Percentiles rank a stretch among this genome's conserved stretches.
Evolutionary conservation across 2,329 filamentous ascomycete genomes (phyloP).

Genomic region (Diatrype stigma): DNA sequence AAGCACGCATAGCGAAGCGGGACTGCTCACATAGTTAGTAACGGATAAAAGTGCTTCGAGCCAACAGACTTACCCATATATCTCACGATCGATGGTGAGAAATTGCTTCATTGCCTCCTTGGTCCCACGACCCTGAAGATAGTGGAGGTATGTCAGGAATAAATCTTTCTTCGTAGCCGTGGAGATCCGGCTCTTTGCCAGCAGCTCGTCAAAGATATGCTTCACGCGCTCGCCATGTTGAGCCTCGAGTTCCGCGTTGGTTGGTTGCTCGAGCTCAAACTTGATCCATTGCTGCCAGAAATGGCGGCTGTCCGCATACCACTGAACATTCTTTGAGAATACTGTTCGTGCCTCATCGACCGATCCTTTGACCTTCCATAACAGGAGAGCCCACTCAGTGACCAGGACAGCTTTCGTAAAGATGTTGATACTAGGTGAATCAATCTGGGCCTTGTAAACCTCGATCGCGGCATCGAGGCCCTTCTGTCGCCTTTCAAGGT

Average conservation of each 20-base stretch:
- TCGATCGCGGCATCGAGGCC: constrained; percentile 82
- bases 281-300: constrained; percentile 90
- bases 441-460: constrained; percentile 77
- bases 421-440: constrained; percentile 65
- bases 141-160: constrained; percentile 73
- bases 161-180: constrained; percentile 67
- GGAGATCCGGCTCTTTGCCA: constrained; percentile 67
- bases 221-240: constrained; percentile 72
- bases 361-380: constrained; percentile 85
- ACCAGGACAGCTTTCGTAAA: constrained; percentile 84
- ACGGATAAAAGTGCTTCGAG: not conserved
- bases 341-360: constrained; percentile 77
- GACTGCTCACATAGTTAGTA: constrained; percentile 30
- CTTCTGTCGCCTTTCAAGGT: constrained; percentile 76
- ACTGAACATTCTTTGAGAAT: constrained; percentile 77
- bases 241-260: constrained; percentile 57
- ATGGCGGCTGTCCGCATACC: constrained; percentile 76
- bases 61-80: constrained; percentile 68
- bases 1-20: constrained; percentile 40
- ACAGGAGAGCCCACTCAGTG: constrained; percentile 78
- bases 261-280: constrained; percentile 84
- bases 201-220: constrained; percentile 72
- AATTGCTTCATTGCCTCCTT: constrained; percentile 85
- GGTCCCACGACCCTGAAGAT: constrained; percentile 76
- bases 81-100: constrained; percentile 74